Conservation (phyloP, 2,329 filamentous ascomycete species). For the Pleomassaria siparia region DNA sequence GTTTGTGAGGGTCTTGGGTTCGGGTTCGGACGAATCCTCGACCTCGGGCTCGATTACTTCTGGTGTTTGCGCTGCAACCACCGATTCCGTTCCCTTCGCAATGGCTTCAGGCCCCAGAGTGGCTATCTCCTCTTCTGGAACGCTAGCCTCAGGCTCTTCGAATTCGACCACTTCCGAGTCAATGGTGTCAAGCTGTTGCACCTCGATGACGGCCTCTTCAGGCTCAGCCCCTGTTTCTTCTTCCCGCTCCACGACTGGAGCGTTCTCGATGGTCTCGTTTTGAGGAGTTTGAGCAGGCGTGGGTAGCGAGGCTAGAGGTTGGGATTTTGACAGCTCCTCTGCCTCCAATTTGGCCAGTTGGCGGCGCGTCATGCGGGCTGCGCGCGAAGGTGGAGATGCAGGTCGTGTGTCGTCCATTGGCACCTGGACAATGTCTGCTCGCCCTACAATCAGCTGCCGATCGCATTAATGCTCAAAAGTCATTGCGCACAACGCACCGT, state of each 20-base stretch:
- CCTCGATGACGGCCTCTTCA: slow-evolving; percentile 10
- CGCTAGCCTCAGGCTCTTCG: slow-evolving; percentile 1
- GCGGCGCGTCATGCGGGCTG: slow-evolving; percentile 37
- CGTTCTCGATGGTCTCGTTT: slow-evolving; percentile 7
- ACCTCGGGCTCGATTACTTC: slow-evolving; percentile 14
- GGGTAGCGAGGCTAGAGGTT: slow-evolving; percentile 14
- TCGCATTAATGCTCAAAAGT: slow-evolving; percentile 7
- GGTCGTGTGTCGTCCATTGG: slow-evolving; percentile 24
- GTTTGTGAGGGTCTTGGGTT: slow-evolving; percentile 31
- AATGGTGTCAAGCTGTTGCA: slow-evolving; percentile 1
- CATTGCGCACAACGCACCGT: slow-evolving; percentile 20
- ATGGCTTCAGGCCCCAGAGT: neutral
- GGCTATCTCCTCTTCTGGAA: neutral
- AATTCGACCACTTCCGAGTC: neutral
- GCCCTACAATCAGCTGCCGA: slow-evolving; percentile 15
- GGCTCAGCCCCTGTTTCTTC: neutral
- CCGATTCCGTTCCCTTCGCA: slow-evolving; percentile 6
- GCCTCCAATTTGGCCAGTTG: slow-evolving; percentile 36
- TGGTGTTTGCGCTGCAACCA: neutral
- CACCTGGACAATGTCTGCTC: slow-evolving; percentile 21
- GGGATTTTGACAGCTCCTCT: slow-evolving; percentile 29
- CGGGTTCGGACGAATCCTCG: slow-evolving; percentile 24
- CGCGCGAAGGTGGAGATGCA: slow-evolving; percentile 26
- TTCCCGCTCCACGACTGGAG: slow-evolving; percentile 5
- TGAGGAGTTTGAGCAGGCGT: slow-evolving; percentile 9